Evolutionary conservation across 192 early-diverging fungal genomes (phyloP).

Genomic region (Linnemannia elongata): DNA sequence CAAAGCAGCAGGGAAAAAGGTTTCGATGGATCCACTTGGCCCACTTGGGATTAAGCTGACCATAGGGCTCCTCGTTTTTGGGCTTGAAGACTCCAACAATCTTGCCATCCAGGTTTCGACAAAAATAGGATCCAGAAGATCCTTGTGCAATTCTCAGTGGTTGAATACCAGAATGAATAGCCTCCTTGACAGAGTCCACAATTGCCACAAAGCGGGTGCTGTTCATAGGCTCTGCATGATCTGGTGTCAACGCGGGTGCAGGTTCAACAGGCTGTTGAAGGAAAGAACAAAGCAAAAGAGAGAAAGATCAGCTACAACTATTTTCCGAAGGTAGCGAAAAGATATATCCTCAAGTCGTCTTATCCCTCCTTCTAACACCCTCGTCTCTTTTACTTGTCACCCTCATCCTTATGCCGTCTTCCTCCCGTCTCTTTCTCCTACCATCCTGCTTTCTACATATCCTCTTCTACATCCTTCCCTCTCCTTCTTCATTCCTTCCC

Average conservation of each 20-base stretch:
- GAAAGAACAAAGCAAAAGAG: neutral
- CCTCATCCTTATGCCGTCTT: neutral
- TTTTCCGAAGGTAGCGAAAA: neutral
- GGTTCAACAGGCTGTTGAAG: slow-evolving; percentile 27
- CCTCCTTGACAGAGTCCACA: slow-evolving; percentile 65
- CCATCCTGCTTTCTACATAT: neutral
- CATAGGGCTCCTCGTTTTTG: slow-evolving; percentile 82
- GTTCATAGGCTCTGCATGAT: slow-evolving; percentile 62
- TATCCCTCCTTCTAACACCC: neutral
- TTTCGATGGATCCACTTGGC: slow-evolving; percentile 93
- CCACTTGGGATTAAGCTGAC: slow-evolving; percentile 86
- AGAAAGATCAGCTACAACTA: neutral
- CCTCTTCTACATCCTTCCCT: neutral
- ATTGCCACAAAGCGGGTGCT: slow-evolving; percentile 58
- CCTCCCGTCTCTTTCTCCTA: too few relatives aligned
- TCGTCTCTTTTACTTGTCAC: neutral
- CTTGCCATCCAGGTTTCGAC: slow-evolving; percentile 76
- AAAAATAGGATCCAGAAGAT: slow-evolving; percentile 94
- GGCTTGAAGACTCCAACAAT: slow-evolving; percentile 94
- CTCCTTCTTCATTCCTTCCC: neutral
- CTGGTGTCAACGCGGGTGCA: slow-evolving; percentile 52
- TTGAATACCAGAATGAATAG: slow-evolving; percentile 61
- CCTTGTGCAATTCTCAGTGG: slow-evolving; percentile 75
- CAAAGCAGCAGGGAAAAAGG: slow-evolving; percentile 91
- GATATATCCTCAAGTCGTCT: neutral